Conservation (phyloP, 805 yeast species). For the Zygosaccharomyces kombuchaensis region DNA sequence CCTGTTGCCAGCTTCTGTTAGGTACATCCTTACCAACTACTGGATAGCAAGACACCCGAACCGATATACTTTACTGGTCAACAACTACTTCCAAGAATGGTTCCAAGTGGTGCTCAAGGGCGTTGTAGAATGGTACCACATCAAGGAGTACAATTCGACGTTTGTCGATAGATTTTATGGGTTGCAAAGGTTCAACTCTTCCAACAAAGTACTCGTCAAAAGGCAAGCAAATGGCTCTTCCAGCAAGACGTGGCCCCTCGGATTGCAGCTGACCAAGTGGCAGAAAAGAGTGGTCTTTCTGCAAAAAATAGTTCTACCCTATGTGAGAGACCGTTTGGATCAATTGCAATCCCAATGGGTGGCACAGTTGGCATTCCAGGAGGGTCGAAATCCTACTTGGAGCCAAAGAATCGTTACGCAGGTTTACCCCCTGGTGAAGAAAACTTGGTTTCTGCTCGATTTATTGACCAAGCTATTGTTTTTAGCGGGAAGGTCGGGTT, state of each 20-base stretch:
- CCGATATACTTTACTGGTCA: slow-evolving; percentile 54
- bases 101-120: slow-evolving; percentile 58
- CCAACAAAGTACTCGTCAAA: slow-evolving; percentile 18
- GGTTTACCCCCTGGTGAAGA: slow-evolving; percentile 56
- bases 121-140: slow-evolving; percentile 62
- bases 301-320: slow-evolving; percentile 62
- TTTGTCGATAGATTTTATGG: slow-evolving; percentile 94
- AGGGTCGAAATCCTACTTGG: slow-evolving; percentile 33
- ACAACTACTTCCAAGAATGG: slow-evolving; percentile 65
- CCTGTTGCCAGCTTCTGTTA: slow-evolving; percentile 73
- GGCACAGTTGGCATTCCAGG: slow-evolving; percentile 45
- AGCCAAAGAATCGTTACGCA: slow-evolving; percentile 31
- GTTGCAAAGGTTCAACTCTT: slow-evolving; percentile 50
- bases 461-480: slow-evolving; percentile 58
- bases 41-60: slow-evolving; percentile 71
- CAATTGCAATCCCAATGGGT: slow-evolving; percentile 56
- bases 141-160: slow-evolving; percentile 73
- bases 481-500: slow-evolving; percentile 59
- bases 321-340: slow-evolving; percentile 64
- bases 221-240: slow-evolving; percentile 9
- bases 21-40: slow-evolving; percentile 76
- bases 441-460: slow-evolving; percentile 44
- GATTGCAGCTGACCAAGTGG: slow-evolving; percentile 43
- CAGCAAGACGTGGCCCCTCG: slow-evolving; percentile 18
- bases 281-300: slow-evolving; percentile 56